Base-by-base conservation (phyloP, 257 asterid species). In the Orobanche coerulescens region DNA sequence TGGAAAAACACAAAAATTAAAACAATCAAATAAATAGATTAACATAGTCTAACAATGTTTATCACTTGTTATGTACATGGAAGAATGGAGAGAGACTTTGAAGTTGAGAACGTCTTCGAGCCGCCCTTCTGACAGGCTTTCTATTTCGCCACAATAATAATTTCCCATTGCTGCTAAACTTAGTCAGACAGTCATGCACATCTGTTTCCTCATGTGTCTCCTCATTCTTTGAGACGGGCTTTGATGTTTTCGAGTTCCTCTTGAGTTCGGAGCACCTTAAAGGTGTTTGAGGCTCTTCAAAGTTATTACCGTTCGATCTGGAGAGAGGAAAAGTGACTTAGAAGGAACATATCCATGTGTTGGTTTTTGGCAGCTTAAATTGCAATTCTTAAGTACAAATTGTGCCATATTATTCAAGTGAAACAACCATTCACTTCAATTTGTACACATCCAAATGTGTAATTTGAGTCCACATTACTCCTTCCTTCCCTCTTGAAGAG, bases 281-380 rank as follows among this genome's bases (percentile, higher is more conserved):
- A 26, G 95, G 97, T 14, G 97, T 90, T 65, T 90, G 96, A 30
- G 96, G 95, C 80, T 79, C 95, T 66, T 81, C 90, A 18, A 75
- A 77, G 71, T 75, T 88, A 61, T 72, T 61, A 65, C 68, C 73
- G 1, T 68, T 52, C 26, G 62, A 73, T 78, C 95, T 84, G 93
- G 40, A 47, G 50, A 69, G 52, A 43, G 55, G 56, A 50, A 2
- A 46, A 13, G 15, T 61, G 19, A 51, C 25, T 58, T 11, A 37
- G 20, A 49, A 15, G 30, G 34, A 53, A 52, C 15, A 16, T 13
- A 62, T 28, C 22, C 42, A 12, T 34, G 2, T 15, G 12, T 34
- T 58, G 43, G 23, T 64, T 55, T 43, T 19, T 43, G 40, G 40
- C 51, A 14, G 26, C 15, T 37, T 15, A 57, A 25, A 30, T 13